Evolutionary conservation across 305 asterid genomes (phyloP), one percentile per base, ranked within the genome.

Genomic region (Andrographis paniculata): DNA sequence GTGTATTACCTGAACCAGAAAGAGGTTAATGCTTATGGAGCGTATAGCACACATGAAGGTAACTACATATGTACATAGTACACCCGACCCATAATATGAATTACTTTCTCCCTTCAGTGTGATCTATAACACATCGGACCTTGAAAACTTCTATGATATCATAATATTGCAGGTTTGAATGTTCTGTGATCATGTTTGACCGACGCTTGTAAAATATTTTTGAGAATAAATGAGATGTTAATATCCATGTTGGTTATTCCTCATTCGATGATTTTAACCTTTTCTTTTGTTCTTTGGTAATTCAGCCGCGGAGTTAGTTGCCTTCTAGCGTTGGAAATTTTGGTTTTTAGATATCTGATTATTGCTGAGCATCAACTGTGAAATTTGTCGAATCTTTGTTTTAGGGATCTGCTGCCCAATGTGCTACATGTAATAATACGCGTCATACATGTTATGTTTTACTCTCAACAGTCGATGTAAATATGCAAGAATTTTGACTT

Each of bases 161-260:
- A 4, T 14, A 3, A 10, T 14, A 11, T 21, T 13, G 43, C 42
- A 6, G 21, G 5, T 44, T 6, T 50, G 46, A 36, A 31, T 48
- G 33, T 33, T 49, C 42, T 24, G 1, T 19, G 50, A 46, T 50
- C 24, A 38, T 33, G 50, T 27, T 24, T 24, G n/a, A n/a, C 50
- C 12, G 41, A 56, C 55, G 23, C 36, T 13, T 63, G 56, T 56
- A 27, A 19, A 50, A 50, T 62, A 10, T 12, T 22, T 22, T 17
- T 33, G 1, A 5, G 38, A 53, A 54, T 23, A 48, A 47, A 39
- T 30, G 30, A 31, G n/a, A 21, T 47, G 22, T 48, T 19, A 27
- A 37, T 36, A 4, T 49, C 14, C 31, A 9, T 15, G 40, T 12
- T 24, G 15, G 14, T 42, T 11, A 10, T 24, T 24, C 31, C 9